A percentile compares a stretch with the other conserved stretches of the same genome.
Evolutionary conservation across 2,329 filamentous ascomycete genomes (phyloP).

Genomic region (Talaromyces sp.): DNA sequence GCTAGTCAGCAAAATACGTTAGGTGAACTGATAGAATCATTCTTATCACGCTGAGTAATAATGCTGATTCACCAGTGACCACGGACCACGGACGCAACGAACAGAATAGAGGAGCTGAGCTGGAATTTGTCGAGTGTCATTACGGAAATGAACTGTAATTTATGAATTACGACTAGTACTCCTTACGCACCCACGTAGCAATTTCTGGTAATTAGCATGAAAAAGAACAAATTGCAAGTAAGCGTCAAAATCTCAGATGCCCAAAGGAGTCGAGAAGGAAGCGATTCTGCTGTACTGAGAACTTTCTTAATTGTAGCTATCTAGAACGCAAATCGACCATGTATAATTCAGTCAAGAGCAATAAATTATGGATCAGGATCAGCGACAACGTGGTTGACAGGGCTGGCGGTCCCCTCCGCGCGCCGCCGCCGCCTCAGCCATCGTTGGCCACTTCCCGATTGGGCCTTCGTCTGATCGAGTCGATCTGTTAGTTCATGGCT

Average conservation of each 20-base stretch:
- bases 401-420: constrained; percentile 13
- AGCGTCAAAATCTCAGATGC: background rate
- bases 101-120: background rate
- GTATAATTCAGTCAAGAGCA: background rate
- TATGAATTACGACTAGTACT: background rate
- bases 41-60: constrained; percentile 5
- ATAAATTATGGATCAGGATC: constrained; percentile 13
- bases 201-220: background rate
- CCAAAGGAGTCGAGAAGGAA: background rate
- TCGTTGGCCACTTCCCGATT: constrained; percentile 10
- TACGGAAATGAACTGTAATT: background rate
- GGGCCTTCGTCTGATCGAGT: background rate
- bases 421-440: constrained; percentile 13
- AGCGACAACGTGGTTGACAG: constrained; percentile 20
- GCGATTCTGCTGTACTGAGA: background rate
- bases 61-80: background rate
- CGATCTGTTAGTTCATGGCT: constrained; percentile 1
- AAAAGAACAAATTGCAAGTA: background rate
- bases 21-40: background rate
- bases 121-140: background rate
- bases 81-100: background rate
- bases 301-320: background rate
- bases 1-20: background rate
- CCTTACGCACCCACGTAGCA: background rate
- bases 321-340: background rate